A percentile compares a stretch with the other conserved stretches of the same genome.
phyloP scores from a whole-genome alignment of 305 asterid genomes.

The Rubia occidens region DNA sequence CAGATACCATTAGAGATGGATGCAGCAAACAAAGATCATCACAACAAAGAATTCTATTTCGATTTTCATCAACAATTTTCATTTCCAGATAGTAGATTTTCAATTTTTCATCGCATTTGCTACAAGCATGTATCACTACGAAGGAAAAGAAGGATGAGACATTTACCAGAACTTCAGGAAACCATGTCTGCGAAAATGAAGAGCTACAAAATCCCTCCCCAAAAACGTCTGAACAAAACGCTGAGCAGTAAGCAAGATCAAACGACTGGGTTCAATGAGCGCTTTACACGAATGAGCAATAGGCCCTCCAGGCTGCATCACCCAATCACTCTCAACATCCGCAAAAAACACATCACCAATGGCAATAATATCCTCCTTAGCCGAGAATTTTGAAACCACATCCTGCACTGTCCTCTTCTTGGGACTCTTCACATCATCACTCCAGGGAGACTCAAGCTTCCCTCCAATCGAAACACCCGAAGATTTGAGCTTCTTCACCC shows the following conservation, averaged over 20 bases:
- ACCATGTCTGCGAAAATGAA: constrained; percentile 94
- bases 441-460: constrained; percentile 71
- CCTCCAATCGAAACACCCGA: constrained; percentile 56
- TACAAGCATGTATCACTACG: constrained; percentile 15
- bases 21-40: background rate
- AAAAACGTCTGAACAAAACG: constrained; percentile 91
- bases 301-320: constrained; percentile 96
- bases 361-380: constrained; percentile 64
- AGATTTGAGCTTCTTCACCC: constrained; percentile 66
- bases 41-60: background rate
- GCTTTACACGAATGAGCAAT: constrained; percentile 85
- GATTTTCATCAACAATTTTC: background rate
- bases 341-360: constrained; percentile 95
- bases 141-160: constrained; percentile 5
- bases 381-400: constrained; percentile 53
- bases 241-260: constrained; percentile 86
- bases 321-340: constrained; percentile 80
- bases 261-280: constrained; percentile 79
- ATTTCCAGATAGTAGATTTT: too few relatives aligned
- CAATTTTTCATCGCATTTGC: background rate
- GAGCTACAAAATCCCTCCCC: constrained; percentile 74
- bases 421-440: constrained; percentile 87
- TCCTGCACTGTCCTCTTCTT: constrained; percentile 47
- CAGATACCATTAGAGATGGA: constrained; percentile 10
- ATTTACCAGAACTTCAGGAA: constrained; percentile 90